Evolutionary conservation across 192 early-diverging fungal species (phyloP), one percentile per base, ranked within the genome.

Genomic region (Neocallimastix lanati): DNA sequence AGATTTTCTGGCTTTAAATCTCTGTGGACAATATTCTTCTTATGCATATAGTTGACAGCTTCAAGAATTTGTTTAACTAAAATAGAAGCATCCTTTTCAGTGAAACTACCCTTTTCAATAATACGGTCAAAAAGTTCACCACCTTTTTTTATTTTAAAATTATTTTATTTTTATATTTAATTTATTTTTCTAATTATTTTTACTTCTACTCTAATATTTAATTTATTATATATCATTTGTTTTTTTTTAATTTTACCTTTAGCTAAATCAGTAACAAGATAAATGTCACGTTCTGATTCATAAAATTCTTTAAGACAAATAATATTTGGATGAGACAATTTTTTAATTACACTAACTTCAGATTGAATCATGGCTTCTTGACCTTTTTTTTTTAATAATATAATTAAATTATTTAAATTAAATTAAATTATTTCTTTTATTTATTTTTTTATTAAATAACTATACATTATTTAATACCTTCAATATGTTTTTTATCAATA

Each of bases 401-500:
- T 16, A 3, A 21, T 16, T 50, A 21, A 50, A 21, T 50, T 50
- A 50, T 21, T 4, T 50, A 50, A 13, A 21, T 50, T 2, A 21
- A 50, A 50, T 21, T 50, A 2, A 50, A 13, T 13, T 4, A 50
- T 1, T 2, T 2, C 21, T 21, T 25, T 21, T 67, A 11, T n/a
- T n/a, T 21, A 67, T 9, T 67, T 18, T n/a, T n/a, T 11, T 81
- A 77, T 86, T 87, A 33, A 91, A 87, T 50, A 92, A 33, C 11
- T 33, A 33, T 33, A 33, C 11, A 33, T 33, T 33, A 6, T 33
- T 33, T 33, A 6, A 33, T 84, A 84, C 86, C 86, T 50, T 85
- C 86, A 88, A 92, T 89, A 85, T 92, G 90, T 29, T 87, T 80
- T 82, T 93, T 94, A 77, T 88, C 82, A 78, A 93, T 92, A 40